Base-by-base conservation (phyloP, 2,329 filamentous ascomycete genomes). In the Botrytis elliptica region DNA sequence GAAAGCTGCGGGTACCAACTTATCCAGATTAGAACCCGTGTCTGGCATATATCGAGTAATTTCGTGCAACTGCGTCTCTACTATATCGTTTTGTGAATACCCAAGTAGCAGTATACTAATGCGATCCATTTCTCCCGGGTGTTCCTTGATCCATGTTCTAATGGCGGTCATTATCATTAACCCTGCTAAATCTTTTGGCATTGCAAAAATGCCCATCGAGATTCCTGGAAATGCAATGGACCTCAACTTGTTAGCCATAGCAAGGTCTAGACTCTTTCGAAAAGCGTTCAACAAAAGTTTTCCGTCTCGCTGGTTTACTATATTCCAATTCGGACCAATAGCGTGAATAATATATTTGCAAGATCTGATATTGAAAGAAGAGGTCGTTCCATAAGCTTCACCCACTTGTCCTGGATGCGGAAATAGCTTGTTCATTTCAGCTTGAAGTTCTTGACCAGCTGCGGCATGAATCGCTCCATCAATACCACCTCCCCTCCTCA, bases 181-280 rank as follows among this genome's bases (percentile, higher is more conserved):
- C 4, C 38, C 55, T 20, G 55, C 55, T 36, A 46, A 4, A 25
- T 2, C 12, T 22, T 10, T 8, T 33, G 68, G 40, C 68, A 62
- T 62, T n/a, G 3, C 10, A 62, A 62, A 62, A 8, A 46, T 46
- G 14, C 68, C 55, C 29, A 62, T 42, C 1, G 55, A 62, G 9
- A 70, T 46, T 6, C 14, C 38, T 22, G 68, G 68, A 62, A 70
- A 70, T 8, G 38, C 55, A n/a, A 70, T 70, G 8, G 52, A 70
- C 46, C 52, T 62, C 20, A 62, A 40, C 10, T 62, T 36, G 33
- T 44, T 46, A 2, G 8, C 7, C 55, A 6, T 29, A 4, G 68
- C 68, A 25, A 59, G 44, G 4, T 46, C 38, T 44, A 70, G 40
- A 46, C 68, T 70, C 1, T 70, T 62, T 1, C 22, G 38, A 62